These are phyloP conservation scores for Clavulina sp. DNA, from an alignment of 768 basidiomycete genomes.

Conservation along the genomic window DNA sequence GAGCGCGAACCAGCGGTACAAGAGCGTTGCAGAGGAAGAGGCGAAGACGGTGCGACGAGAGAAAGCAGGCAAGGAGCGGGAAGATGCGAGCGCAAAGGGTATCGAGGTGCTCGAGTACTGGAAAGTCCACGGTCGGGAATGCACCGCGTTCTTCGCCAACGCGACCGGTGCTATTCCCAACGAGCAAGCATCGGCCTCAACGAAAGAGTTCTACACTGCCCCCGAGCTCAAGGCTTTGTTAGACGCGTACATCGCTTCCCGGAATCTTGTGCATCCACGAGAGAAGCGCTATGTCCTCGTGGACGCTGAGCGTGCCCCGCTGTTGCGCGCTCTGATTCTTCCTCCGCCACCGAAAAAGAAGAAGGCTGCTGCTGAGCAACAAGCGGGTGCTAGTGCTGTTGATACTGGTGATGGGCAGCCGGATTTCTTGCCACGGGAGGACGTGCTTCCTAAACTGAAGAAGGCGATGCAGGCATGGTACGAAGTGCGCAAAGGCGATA, in stretches of 20 bases:
- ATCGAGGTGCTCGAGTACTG: slow-evolving; percentile 50
- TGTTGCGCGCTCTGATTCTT: slow-evolving; percentile 10
- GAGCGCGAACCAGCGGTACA: slow-evolving; percentile 27
- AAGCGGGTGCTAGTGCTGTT: no score
- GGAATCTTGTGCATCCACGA: slow-evolving; percentile 43
- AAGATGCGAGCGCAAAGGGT: slow-evolving; percentile 28
- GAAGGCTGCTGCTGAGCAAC: no score
- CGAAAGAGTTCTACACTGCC: slow-evolving; percentile 34
- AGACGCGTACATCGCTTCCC: slow-evolving; percentile 41
- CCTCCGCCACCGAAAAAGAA: no score
- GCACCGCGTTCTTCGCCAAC: slow-evolving; percentile 39
- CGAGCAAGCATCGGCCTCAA: slow-evolving; percentile 21
- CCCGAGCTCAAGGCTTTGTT: slow-evolving; percentile 39
- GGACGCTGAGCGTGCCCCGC: slow-evolving; percentile 29
- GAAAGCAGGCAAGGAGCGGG: slow-evolving; percentile 30
- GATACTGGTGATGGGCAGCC: slow-evolving; percentile 21
- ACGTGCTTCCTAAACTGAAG: slow-evolving; percentile 34
- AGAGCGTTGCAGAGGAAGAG: slow-evolving; percentile 51
- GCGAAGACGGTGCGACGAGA: slow-evolving; percentile 37
- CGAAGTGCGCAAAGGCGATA: slow-evolving; percentile 32
- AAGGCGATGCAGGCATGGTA: slow-evolving; percentile 67
- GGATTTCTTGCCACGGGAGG: slow-evolving; percentile 30
- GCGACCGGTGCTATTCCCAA: neutral
- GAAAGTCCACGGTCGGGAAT: slow-evolving; percentile 26
- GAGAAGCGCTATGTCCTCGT: slow-evolving; percentile 60